These are phyloP conservation scores for Epichloe brachyelytri DNA, from an alignment of 2,329 filamentous ascomycete species.

Conservation along the genomic window DNA sequence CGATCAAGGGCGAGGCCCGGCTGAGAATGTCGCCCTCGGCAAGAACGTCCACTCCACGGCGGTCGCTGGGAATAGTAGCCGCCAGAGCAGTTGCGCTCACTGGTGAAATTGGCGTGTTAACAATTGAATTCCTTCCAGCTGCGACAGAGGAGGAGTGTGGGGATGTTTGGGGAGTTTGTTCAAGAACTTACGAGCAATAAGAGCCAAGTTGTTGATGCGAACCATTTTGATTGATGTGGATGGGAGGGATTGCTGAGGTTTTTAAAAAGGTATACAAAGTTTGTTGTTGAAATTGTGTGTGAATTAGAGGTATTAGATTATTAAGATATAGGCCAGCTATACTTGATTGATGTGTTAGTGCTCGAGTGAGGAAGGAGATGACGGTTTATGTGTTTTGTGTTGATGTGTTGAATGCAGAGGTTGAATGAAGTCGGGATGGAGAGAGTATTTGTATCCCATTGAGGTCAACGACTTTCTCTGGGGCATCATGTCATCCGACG, in stretches of 20 bases:
- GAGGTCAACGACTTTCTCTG: background rate
- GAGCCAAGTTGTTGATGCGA: slow-evolving; percentile 4
- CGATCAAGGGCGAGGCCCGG: background rate
- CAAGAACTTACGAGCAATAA: slow-evolving; percentile 3
- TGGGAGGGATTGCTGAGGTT: background rate
- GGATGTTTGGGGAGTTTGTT: background rate
- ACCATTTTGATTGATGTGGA: slow-evolving; percentile 3
- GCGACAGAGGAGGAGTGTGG: no score
- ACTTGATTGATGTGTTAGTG: background rate
- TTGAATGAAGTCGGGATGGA: background rate
- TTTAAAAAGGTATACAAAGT: no score
- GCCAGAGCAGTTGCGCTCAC: slow-evolving; percentile 5
- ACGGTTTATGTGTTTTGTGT: no score
- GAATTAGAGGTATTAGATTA: background rate
- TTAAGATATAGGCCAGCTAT: slow-evolving; percentile 2
- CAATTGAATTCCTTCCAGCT: no score
- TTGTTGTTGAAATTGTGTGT: background rate
- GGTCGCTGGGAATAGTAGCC: slow-evolving; percentile 1
- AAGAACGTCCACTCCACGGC: background rate
- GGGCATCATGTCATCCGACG: background rate
- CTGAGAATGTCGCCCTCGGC: background rate
- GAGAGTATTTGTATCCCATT: background rate
- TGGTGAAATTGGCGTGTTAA: background rate
- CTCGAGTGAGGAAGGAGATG: background rate
- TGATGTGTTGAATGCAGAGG: background rate